These are phyloP conservation scores for Shiraia sp. DNA, from an alignment of 2,329 filamentous ascomycete species.

Conservation along the genomic window DNA sequence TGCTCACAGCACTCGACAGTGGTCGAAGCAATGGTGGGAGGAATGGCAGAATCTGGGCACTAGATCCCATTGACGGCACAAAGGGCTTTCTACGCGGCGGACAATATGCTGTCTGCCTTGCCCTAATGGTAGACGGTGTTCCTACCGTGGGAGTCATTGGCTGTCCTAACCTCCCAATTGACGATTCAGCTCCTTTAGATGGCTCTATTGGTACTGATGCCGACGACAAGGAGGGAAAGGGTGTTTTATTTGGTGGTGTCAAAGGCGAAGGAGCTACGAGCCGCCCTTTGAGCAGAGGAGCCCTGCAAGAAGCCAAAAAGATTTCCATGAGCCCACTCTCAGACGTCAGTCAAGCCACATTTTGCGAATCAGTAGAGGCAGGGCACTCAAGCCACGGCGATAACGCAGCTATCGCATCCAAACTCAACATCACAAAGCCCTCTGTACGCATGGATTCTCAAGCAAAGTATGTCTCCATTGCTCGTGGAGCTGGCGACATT, in stretches of 20 bases:
- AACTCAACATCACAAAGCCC: constrained; percentile 84
- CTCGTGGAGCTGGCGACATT: constrained; percentile 89
- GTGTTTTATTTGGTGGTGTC: constrained; percentile 87
- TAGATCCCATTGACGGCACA: constrained; percentile 97
- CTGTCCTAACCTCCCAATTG: constrained; percentile 91
- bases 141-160: constrained; percentile 94
- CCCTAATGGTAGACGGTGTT: constrained; percentile 87
- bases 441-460: constrained; percentile 97
- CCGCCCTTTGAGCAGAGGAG: constrained; percentile 66
- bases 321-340: constrained; percentile 81
- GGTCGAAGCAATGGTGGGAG: constrained; percentile 71
- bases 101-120: constrained; percentile 95
- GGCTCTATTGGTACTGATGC: constrained; percentile 74
- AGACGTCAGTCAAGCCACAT: constrained; percentile 78
- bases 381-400: constrained; percentile 89
- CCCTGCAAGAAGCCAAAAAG: constrained; percentile 58
- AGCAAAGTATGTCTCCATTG: constrained; percentile 96
- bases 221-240: constrained; percentile 73
- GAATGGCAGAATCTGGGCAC: constrained; percentile 85
- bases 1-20: constrained; percentile 62
- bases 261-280: constrained; percentile 78
- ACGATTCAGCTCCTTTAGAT: constrained; percentile 73
- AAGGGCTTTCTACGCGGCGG: constrained; percentile 96
- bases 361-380: constrained; percentile 96
- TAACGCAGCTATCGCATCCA: constrained; percentile 80